These are phyloP conservation scores for Phylloporus sp. DNA, from an alignment of 768 basidiomycete genomes.

Conservation along the genomic window DNA sequence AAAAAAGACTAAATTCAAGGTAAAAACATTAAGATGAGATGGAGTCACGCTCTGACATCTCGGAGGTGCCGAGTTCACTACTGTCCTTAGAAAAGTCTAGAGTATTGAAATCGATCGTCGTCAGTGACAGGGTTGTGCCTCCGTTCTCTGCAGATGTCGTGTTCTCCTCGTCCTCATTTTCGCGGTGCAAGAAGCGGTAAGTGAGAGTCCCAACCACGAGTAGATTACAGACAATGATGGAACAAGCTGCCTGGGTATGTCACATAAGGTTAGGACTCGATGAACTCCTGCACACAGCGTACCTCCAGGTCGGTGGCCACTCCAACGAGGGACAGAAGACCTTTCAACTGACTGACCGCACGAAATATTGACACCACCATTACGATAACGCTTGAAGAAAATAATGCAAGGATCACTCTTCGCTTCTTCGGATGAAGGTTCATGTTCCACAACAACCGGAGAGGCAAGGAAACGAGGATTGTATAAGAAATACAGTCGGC, in stretches of 20 bases:
- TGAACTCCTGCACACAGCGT: neutral
- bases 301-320: conserved; percentile 16
- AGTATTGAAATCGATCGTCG: conserved; percentile 10
- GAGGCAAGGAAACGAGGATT: conserved; percentile 12
- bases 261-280: neutral
- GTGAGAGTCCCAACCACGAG: conserved; percentile 17
- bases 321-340: conserved; percentile 2
- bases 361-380: conserved; percentile 12
- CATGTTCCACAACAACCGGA: conserved; percentile 9
- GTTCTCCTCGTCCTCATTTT: conserved; percentile 7
- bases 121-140: conserved; percentile 6
- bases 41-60: neutral
- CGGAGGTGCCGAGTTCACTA: neutral
- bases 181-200: conserved; percentile 12
- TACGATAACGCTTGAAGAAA: conserved; percentile 11
- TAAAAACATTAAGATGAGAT: neutral
- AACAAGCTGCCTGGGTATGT: conserved; percentile 10
- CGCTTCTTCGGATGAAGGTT: conserved; percentile 13
- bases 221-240: conserved; percentile 19
- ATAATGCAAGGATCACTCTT: conserved; percentile 10
- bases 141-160: neutral
- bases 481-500: conserved; percentile 22
- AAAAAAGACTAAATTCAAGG: neutral
- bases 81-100: neutral
- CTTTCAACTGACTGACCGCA: conserved; percentile 9